These are phyloP conservation scores for Agrocybe praecox DNA, from an alignment of 768 basidiomycete genomes.

Conservation along the genomic window DNA sequence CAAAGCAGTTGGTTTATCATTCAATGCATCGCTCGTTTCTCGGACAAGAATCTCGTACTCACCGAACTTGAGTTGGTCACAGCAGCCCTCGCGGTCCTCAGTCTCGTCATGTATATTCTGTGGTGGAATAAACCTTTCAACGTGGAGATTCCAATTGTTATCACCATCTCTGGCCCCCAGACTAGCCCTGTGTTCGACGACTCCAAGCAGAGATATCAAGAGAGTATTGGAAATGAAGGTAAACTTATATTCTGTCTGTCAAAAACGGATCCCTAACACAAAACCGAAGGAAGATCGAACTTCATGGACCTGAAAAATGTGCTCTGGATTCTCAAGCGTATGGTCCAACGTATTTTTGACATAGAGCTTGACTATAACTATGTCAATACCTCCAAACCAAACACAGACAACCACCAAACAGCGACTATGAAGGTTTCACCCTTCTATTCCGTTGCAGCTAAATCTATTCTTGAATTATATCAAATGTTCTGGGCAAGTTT, in stretches of 20 bases:
- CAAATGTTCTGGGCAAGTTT: not conserved
- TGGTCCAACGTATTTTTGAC: no score
- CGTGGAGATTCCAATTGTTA: not conserved
- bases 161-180: not conserved
- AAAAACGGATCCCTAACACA: no score
- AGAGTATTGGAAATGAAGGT: not conserved
- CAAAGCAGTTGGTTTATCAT: not conserved
- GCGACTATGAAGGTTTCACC: not conserved
- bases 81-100: not conserved
- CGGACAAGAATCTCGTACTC: not conserved
- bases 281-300: no score
- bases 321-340: no score
- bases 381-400: not conserved
- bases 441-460: not conserved
- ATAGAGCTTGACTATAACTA: not conserved
- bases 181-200: not conserved
- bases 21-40: not conserved
- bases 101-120: not conserved
- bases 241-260: not conserved
- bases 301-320: no score
- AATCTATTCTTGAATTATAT: not conserved
- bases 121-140: constrained; percentile 3
- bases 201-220: no score
- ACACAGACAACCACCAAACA: not conserved
- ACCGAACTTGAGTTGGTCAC: not conserved